Evolutionary conservation across 1,284 basidiomycete species (phyloP), one percentile per base, ranked within the genome.

Genomic region (Gymnopus androsaceus): DNA sequence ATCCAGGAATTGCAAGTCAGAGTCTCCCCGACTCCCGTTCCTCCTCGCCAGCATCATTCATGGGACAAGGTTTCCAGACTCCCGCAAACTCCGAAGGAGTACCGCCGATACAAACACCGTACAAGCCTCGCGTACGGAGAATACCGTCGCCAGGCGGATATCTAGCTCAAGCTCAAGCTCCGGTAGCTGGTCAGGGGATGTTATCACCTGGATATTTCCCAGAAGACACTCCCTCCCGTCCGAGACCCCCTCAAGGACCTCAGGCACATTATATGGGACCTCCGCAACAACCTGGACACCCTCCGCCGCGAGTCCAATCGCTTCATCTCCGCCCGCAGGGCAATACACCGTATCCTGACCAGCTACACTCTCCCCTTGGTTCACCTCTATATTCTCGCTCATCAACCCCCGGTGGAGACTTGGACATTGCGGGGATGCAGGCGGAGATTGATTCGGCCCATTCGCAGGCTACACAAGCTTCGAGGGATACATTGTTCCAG

Each of bases 401-500:
- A 11, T 36, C 51, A 15, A 53, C 51, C 6, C 51, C 51, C 14
- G 41, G 40, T 11, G 31, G 23, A 17, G 51, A 44, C 11, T 27
- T 52, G 40, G 51, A 53, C 31, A 53, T 53, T 17, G 51, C 80
- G 5, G 85, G 83, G 2, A 75, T 92, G 58, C 86, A 91, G 65
- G 81, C 81, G n/a, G 83, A 91, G 76, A 93, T 94, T 60, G 91
- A 93, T 66, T 74, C 75, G 19, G 88, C 88, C 37, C 85, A 90
- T 65, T 83, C 84, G 58, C 79, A 84, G 51, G 87, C 87, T 34
- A 80, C 81, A 23, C 78, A 75, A 15, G 87, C 87, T 12, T 79
- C 87, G 46, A 72, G 75, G 56, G 84, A 86, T 63, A 95, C 93
- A 21, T 72, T 95, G 59, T 73, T 81, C 58, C 92, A 94, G 72